Conservation (phyloP, 208 protist species). For the Trypanosomatidae sp. region DNA sequence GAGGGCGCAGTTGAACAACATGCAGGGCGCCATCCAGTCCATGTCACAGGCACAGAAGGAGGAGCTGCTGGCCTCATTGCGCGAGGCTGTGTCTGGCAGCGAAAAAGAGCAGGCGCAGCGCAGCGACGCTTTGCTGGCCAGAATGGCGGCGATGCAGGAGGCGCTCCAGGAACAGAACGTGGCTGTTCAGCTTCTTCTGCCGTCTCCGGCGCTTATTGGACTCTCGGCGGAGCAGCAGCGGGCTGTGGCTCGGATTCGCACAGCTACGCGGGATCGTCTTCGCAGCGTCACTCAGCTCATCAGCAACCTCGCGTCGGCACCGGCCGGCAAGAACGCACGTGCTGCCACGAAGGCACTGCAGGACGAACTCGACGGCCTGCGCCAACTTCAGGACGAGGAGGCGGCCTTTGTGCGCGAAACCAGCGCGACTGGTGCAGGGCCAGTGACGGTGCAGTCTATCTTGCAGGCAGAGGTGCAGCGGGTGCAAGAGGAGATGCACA, state of each 20-base stretch:
- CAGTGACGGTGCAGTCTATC: slow-evolving; percentile 19
- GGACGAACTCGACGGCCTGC: slow-evolving; percentile 14
- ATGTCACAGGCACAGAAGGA: slow-evolving; percentile 4
- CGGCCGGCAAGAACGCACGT: neutral
- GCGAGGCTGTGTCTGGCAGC: slow-evolving; percentile 2
- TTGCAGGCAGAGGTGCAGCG: slow-evolving; percentile 15
- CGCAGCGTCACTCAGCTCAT: slow-evolving; percentile 12
- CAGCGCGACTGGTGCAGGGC: neutral
- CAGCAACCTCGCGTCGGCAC: neutral
- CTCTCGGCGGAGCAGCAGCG: slow-evolving; percentile 20
- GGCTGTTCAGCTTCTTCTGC: slow-evolving; percentile 24
- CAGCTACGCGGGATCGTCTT: slow-evolving; percentile 15
- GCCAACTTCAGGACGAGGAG: slow-evolving; percentile 22
- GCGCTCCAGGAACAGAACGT: slow-evolving; percentile 19
- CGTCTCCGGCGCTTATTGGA: slow-evolving; percentile 9
- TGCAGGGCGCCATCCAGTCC: slow-evolving; percentile 8
- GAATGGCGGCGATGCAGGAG: slow-evolving; percentile 20
- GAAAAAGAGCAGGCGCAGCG: slow-evolving; percentile 11
- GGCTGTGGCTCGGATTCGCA: slow-evolving; percentile 13
- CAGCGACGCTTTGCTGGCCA: slow-evolving; percentile 9
- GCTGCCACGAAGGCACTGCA: slow-evolving; percentile 1
- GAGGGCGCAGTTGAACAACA: slow-evolving; percentile 12
- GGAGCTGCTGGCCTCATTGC: slow-evolving; percentile 14
- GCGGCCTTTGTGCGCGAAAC: slow-evolving; percentile 12
- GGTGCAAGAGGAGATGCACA: slow-evolving; percentile 12